Conservation (phyloP, 2,329 filamentous ascomycete species). For the Trichoderma sp. region DNA sequence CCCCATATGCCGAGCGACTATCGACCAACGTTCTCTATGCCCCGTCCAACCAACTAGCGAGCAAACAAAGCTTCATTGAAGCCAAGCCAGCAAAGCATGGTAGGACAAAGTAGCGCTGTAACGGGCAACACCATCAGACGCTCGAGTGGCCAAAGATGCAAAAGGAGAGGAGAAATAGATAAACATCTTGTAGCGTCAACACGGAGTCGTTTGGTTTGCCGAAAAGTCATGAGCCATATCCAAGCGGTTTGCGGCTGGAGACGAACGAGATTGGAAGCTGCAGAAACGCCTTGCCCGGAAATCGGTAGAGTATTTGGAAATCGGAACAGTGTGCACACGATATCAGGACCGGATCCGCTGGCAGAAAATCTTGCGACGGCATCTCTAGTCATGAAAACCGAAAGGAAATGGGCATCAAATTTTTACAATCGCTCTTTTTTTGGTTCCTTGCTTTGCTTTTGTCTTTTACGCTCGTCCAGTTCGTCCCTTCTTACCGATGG, state of each 20-base stretch:
- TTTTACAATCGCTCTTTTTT: conserved; percentile 32
- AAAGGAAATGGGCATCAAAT: conserved; percentile 35
- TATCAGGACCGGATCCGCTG: conserved; percentile 23
- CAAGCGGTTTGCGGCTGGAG: conserved; percentile 16
- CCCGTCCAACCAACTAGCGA: not conserved
- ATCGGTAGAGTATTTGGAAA: conserved; percentile 3
- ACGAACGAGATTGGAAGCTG: not conserved
- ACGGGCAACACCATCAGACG: not conserved
- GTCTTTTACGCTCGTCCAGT: conserved; percentile 33
- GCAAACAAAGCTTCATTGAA: not conserved
- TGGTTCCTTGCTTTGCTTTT: not conserved
- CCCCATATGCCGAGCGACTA: not conserved
- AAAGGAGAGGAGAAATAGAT: not conserved
- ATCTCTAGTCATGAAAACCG: conserved; percentile 36
- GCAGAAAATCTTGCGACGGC: conserved; percentile 30
- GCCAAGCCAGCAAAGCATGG: not conserved
- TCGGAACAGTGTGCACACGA: conserved; percentile 15
- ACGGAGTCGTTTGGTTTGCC: not conserved
- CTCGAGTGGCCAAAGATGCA: not conserved
- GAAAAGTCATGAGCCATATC: conserved; percentile 17
- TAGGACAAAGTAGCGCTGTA: not conserved
- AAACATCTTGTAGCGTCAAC: not conserved
- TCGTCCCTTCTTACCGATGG: conserved; percentile 36
- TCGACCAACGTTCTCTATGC: not conserved
- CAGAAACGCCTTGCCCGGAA: not conserved